A percentile compares a stretch with the other conserved stretches of the same genome.
Conservation (phyloP, 1,284 basidiomycete genomes). For the Phenoliferia sp. region DNA sequence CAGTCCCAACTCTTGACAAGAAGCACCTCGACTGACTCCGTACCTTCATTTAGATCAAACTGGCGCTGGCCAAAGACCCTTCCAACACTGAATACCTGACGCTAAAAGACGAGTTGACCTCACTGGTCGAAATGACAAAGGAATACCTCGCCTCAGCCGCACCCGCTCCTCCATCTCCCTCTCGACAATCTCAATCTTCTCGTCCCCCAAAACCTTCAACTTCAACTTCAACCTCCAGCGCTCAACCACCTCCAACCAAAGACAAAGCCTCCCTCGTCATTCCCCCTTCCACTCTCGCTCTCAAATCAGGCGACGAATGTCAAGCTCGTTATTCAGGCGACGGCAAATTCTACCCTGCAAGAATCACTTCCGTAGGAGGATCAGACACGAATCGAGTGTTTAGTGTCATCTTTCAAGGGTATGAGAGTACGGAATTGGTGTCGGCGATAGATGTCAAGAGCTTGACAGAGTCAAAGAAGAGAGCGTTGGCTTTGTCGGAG, state of each 20-base stretch:
- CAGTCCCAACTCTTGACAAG: background rate
- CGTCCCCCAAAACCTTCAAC: constrained; percentile 4
- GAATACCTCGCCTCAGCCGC: constrained; percentile 53
- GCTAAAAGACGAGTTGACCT: constrained; percentile 76
- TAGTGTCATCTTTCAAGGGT: constrained; percentile 91
- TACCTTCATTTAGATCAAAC: constrained; percentile 62
- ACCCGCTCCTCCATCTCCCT: constrained; percentile 11
- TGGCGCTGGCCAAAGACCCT: constrained; percentile 76
- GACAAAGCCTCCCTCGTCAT: background rate
- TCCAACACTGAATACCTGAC: constrained; percentile 63
- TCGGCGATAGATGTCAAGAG: constrained; percentile 48
- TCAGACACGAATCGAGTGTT: constrained; percentile 79
- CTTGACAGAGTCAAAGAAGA: constrained; percentile 32
- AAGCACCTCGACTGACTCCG: background rate
- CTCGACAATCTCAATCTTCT: background rate
- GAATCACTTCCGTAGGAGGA: constrained; percentile 81
- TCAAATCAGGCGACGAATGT: constrained; percentile 81
- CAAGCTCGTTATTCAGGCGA: constrained; percentile 87
- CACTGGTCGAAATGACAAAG: constrained; percentile 83
- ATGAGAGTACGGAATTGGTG: constrained; percentile 89
- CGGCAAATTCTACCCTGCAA: constrained; percentile 84
- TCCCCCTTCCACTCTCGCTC: constrained; percentile 17
- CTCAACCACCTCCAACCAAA: too few species aligned
- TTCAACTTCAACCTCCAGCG: constrained; percentile 6
- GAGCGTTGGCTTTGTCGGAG: constrained; percentile 20